Evolutionary conservation across 768 basidiomycete genomes (phyloP).

Genomic region (Melanogaster broomeanus): DNA sequence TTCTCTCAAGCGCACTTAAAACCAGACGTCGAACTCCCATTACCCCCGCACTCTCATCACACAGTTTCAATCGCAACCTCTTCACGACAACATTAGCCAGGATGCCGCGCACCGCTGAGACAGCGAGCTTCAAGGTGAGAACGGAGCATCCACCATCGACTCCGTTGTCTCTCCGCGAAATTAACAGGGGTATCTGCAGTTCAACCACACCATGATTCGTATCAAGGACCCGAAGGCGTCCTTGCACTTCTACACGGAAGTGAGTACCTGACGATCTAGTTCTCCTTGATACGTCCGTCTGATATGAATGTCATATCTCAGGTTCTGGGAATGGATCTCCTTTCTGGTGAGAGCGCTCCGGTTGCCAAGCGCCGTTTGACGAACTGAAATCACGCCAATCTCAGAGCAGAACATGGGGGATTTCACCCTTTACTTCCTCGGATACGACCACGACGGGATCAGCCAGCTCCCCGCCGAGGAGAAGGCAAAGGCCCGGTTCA

Average conservation of each 20-base stretch:
- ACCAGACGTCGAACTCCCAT: constrained; percentile 1
- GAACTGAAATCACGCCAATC: neutral
- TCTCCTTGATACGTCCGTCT: neutral
- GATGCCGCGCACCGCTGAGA: constrained; percentile 68
- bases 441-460: constrained; percentile 63
- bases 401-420: constrained; percentile 51
- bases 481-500: constrained; percentile 46
- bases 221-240: constrained; percentile 86
- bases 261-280: constrained; percentile 27
- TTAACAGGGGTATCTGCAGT: constrained; percentile 39
- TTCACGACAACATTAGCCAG: constrained; percentile 19
- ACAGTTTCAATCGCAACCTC: constrained; percentile 3
- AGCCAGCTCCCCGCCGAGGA: constrained; percentile 52
- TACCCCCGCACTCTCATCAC: constrained; percentile 1
- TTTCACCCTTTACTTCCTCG: constrained; percentile 87
- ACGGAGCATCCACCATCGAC: neutral
- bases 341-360: constrained; percentile 46
- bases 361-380: too few relatives aligned
- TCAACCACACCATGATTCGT: constrained; percentile 88
- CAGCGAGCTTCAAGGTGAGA: constrained; percentile 61
- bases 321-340: constrained; percentile 77
- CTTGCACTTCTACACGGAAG: constrained; percentile 78
- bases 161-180: neutral
- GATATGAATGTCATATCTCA: constrained; percentile 17
- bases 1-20: constrained; percentile 7